Evolutionary conservation across 331 rosid genomes (phyloP), one percentile per base, ranked within the genome.

Genomic region (Stylosanthes scabra): DNA sequence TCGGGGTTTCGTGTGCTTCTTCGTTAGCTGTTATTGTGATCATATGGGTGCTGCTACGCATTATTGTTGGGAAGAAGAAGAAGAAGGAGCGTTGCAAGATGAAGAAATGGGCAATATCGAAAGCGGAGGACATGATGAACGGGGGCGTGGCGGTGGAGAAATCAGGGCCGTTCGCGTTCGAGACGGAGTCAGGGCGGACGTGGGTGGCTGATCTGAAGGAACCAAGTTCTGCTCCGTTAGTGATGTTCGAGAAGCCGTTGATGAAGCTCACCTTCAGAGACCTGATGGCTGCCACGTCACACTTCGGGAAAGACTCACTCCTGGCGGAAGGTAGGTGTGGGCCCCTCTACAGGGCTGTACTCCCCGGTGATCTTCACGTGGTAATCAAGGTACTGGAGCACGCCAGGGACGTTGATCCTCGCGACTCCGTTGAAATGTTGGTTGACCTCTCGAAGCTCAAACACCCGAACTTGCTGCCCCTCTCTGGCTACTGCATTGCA

Each of bases 171-270:
- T 94, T 94, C 74, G 80, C 84, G 4, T 94, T 91, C 78, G 97
- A 87, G 78, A 94, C 96, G 0, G 96, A 89, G 49, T 89, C 97
- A 0, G 95, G 99, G 1, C 66, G 89, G 1, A 89, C 93, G 2
- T 91, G 99, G 99, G 82, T 87, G 12, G 99, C 89, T 0, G 97
- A 94, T 47, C 52, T 94, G 47, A 89, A 80, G 50, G 97, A 94
- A 52, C 91, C 99, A 28, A 77, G 95, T 2, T 94, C 95, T 0
- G 96, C 95, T 0, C 75, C 95, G 2, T 96, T 94, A 1, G 95
- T 94, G 55, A 88, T 94, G 89, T 94, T 94, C 77, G 97, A 94
- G 92, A 94, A 94, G 86, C 99, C 97, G 5, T 60, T 94, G 90
- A 84, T 91, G 84, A 91, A 79, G 14, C 60, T 94, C 2, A 91